Percentiles rank a stretch among this genome's conserved stretches.
Evolutionary conservation across 129 eudicot species (phyloP).

Genomic region (Escallonia rubra): DNA sequence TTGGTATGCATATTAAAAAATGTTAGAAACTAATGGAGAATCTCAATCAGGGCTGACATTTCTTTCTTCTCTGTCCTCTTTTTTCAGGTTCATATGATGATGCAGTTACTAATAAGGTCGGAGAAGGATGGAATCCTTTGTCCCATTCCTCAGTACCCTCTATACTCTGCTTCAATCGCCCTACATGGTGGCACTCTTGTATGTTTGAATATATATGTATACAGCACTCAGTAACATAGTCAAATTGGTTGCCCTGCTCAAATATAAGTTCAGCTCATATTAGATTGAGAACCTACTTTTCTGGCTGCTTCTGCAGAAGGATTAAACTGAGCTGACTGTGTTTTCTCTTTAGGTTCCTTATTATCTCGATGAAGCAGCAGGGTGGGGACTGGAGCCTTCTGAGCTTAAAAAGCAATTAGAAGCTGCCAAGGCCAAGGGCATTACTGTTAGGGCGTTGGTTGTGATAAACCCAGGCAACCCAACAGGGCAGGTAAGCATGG

Average conservation of each 20-base stretch:
- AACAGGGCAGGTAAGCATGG: constrained; percentile 79
- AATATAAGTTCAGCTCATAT: too few species aligned
- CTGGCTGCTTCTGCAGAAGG: not conserved
- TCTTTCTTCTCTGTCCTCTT: not conserved
- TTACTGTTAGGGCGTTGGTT: constrained; percentile 79
- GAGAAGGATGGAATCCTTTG: constrained; percentile 87
- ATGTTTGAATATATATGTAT: constrained; percentile 13
- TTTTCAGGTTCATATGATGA: constrained; percentile 94
- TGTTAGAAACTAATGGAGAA: not conserved
- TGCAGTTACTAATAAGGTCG: constrained; percentile 81
- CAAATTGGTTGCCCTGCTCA: not conserved
- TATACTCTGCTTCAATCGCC: constrained; percentile 94
- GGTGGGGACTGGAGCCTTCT: constrained; percentile 93
- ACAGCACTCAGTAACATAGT: not conserved
- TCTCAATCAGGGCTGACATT: not conserved
- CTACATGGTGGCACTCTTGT: constrained; percentile 99
- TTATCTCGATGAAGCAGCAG: constrained; percentile 95
- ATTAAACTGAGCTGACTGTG: not conserved
- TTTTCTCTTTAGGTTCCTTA: constrained; percentile 77
- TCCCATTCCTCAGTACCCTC: constrained; percentile 96
- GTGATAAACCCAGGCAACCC: constrained; percentile 99
- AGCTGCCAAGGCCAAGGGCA: constrained; percentile 75
- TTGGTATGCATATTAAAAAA: not conserved
- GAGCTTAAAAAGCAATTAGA: constrained; percentile 87
- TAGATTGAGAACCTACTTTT: not conserved